A percentile compares a stretch with the other conserved stretches of the same genome.
phyloP scores from a whole-genome alignment of 805 yeast genomes.

The Starmerella sp. region DNA sequence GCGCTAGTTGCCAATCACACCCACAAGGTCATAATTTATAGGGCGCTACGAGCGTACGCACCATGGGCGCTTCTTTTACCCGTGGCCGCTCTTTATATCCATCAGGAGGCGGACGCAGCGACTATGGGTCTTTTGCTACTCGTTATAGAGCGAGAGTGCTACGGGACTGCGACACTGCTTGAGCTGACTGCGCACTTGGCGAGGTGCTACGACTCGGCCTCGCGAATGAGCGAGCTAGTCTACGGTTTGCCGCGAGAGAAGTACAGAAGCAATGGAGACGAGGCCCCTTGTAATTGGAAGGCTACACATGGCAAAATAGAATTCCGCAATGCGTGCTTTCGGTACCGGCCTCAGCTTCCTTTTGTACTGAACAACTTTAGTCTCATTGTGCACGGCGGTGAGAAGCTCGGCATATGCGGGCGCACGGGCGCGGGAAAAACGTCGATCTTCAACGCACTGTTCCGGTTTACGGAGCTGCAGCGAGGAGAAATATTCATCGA shows the following conservation, averaged over 20 bases:
- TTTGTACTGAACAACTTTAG: conserved; percentile 47
- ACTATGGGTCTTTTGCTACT: neutral
- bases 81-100: no score
- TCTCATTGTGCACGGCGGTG: conserved; percentile 41
- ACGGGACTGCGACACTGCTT: no score
- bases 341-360: conserved; percentile 56
- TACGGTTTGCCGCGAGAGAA: neutral
- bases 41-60: no score
- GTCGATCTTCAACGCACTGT: conserved; percentile 61
- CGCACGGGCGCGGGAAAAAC: conserved; percentile 86
- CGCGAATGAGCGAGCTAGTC: conserved; percentile 23
- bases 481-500: conserved; percentile 50
- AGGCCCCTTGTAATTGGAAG: conserved; percentile 23
- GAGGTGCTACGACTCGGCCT: neutral
- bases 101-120: neutral
- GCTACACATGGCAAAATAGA: conserved; percentile 48
- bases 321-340: conserved; percentile 45
- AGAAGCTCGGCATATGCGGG: conserved; percentile 76
- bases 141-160: neutral
- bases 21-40: no score
- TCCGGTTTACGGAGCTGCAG: conserved; percentile 50
- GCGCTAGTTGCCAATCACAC: no score
- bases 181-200: no score
- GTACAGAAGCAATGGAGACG: conserved; percentile 29
- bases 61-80: no score